These are phyloP conservation scores for Russula emetica DNA, from an alignment of 768 basidiomycete species.

Conservation along the genomic window DNA sequence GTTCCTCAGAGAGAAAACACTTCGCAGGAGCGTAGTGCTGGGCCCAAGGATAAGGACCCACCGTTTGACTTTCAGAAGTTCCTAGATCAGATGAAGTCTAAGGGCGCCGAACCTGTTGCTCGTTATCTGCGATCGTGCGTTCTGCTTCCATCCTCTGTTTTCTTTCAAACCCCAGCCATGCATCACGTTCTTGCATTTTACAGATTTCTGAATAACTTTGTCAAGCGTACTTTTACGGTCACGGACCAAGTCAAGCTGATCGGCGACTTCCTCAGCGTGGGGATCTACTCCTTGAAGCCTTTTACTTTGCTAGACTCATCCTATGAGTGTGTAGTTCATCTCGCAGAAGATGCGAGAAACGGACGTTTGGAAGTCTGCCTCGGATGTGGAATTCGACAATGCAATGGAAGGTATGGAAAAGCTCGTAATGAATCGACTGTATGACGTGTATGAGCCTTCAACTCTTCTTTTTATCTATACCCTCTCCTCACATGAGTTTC, in stretches of 20 bases:
- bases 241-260: constrained; percentile 94
- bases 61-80: constrained; percentile 93
- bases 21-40: constrained; percentile 28
- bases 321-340: constrained; percentile 64
- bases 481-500: constrained; percentile 16
- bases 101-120: constrained; percentile 85
- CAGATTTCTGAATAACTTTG: constrained; percentile 91
- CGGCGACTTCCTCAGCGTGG: constrained; percentile 84
- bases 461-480: not conserved
- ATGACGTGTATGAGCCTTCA: constrained; percentile 74
- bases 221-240: constrained; percentile 87
- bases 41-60: constrained; percentile 36
- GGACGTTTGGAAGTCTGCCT: constrained; percentile 76
- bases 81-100: constrained; percentile 88
- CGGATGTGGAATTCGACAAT: constrained; percentile 88
- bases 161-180: no score
- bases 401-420: constrained; percentile 99
- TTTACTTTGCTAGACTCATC: constrained; percentile 18
- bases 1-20: constrained; percentile 29
- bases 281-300: constrained; percentile 29
- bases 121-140: constrained; percentile 94
- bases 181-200: not conserved
- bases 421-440: constrained; percentile 96
- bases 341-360: constrained; percentile 77
- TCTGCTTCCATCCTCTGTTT: not conserved